Conservation (phyloP, 306 rosid genomes). For the Luffa acutangula region DNA sequence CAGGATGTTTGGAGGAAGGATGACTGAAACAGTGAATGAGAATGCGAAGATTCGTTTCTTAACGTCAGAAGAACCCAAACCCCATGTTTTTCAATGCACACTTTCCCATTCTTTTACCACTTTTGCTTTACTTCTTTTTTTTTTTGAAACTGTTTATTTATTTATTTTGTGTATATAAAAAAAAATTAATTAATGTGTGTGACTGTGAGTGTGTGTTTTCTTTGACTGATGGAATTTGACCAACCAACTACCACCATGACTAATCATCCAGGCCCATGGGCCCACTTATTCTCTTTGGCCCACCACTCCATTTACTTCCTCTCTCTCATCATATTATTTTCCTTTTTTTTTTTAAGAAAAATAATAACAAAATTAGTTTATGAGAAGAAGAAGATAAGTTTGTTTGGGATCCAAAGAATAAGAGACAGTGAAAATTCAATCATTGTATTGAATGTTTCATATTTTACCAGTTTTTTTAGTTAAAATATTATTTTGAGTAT, state of each 20-base stretch:
- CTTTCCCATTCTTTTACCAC: neutral
- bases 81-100: constrained; percentile 1
- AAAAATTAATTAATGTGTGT: neutral
- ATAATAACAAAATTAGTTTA: neutral
- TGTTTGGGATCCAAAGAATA: constrained; percentile 5
- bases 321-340: neutral
- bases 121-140: neutral
- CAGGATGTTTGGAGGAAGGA: neutral
- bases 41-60: constrained; percentile 8
- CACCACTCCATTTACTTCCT: neutral
- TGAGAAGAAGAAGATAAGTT: neutral
- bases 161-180: neutral
- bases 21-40: neutral
- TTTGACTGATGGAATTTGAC: constrained; percentile 8
- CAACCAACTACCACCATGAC: constrained; percentile 8
- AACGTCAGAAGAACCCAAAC: neutral
- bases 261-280: constrained; percentile 9
- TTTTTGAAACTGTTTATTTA: neutral
- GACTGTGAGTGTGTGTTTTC: neutral
- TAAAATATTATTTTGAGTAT: no score
- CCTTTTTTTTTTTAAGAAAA: neutral
- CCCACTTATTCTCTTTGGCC: neutral
- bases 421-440: neutral
- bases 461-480: no score
- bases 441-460: neutral